These are phyloP conservation scores for Trichomonascaceae sp. DNA, from an alignment of 1,139 yeast species.

Conservation along the genomic window DNA sequence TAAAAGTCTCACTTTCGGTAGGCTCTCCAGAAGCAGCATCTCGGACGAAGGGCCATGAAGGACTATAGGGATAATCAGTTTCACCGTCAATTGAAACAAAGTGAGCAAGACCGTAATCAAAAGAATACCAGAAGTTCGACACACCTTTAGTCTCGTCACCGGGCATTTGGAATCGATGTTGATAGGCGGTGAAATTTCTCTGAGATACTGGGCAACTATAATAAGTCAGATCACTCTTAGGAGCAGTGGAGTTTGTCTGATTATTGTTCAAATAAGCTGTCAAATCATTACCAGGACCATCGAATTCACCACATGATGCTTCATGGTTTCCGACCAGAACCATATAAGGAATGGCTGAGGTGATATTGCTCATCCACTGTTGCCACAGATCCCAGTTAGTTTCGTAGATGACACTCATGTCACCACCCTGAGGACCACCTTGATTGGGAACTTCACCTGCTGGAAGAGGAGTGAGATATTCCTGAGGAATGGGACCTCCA, in stretches of 20 bases:
- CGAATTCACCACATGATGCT: constrained; percentile 23
- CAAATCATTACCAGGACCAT: constrained; percentile 20
- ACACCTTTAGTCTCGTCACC: constrained; percentile 15
- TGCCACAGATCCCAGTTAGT: constrained; percentile 22
- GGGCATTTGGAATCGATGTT: constrained; percentile 26
- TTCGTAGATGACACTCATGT: constrained; percentile 23
- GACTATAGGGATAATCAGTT: constrained; percentile 26
- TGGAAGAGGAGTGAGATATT: constrained; percentile 16
- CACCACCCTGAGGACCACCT: constrained; percentile 8
- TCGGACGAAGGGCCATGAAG: constrained; percentile 18
- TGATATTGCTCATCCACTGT: constrained; percentile 23
- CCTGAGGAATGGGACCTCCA: constrained; percentile 12
- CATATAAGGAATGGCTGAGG: constrained; percentile 24
- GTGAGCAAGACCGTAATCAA: constrained; percentile 30
- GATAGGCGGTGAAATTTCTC: constrained; percentile 24
- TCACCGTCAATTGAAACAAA: constrained; percentile 29
- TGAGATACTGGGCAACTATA: constrained; percentile 25
- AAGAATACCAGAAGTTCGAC: constrained; percentile 30
- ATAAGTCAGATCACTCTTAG: constrained; percentile 10
- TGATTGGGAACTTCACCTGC: constrained; percentile 15
- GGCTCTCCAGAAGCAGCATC: constrained; percentile 23
- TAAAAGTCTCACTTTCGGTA: constrained; percentile 16
- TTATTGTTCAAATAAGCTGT: constrained; percentile 16
- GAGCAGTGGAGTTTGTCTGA: constrained; percentile 13
- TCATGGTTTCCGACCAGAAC: constrained; percentile 30